Evolutionary conservation across 2,329 filamentous ascomycete species (phyloP).

Genomic region (Pestalotiopsis sp.): DNA sequence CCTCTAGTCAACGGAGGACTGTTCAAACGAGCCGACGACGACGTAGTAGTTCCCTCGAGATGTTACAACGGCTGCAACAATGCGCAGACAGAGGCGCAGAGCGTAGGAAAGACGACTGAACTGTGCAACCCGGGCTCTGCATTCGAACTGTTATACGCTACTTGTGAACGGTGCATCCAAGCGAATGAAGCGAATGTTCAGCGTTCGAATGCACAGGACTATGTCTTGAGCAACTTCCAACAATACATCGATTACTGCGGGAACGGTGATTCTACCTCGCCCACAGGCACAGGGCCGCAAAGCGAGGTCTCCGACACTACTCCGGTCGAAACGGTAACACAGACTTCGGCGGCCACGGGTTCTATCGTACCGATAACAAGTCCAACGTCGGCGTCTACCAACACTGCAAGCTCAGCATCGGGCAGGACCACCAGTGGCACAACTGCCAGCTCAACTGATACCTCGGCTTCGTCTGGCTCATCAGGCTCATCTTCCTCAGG

Average conservation of each 20-base stretch:
- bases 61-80: constrained; percentile 60
- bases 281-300: constrained; percentile 5
- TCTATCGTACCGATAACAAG: constrained; percentile 7
- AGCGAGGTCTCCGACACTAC: constrained; percentile 18
- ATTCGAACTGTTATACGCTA: constrained; percentile 39
- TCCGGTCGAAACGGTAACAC: constrained; percentile 18
- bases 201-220: constrained; percentile 33
- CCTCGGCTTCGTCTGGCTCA: neutral
- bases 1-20: constrained; percentile 24
- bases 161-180: constrained; percentile 47
- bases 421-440: constrained; percentile 15
- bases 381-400: constrained; percentile 5
- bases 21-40: constrained; percentile 41
- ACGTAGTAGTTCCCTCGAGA: constrained; percentile 36
- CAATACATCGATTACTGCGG: constrained; percentile 52
- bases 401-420: neutral
- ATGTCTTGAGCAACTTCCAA: constrained; percentile 31
- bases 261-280: neutral
- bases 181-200: constrained; percentile 29
- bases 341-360: constrained; percentile 18
- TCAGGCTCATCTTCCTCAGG: neutral
- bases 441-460: constrained; percentile 1
- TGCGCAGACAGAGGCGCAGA: constrained; percentile 47
- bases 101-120: constrained; percentile 44
- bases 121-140: constrained; percentile 50